phyloP scores from a whole-genome alignment of 164 flowering plant species.

The Magnolia changhungtana region DNA sequence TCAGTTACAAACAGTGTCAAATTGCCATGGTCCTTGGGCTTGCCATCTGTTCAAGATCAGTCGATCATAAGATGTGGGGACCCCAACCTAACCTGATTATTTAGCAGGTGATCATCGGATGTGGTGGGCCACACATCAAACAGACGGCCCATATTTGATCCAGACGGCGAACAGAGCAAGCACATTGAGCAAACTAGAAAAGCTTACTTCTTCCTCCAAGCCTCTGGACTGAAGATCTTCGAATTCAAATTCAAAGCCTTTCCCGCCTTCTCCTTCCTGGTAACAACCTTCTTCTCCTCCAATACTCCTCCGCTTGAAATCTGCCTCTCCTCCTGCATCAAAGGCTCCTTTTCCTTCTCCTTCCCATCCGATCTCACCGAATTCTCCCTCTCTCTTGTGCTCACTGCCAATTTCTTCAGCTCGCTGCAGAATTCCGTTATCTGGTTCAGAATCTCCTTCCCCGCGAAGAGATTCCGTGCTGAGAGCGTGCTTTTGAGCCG shows the following conservation, averaged over 20 bases:
- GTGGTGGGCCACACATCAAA: not conserved
- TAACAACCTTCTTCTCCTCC: slow-evolving; percentile 11
- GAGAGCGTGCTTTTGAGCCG: slow-evolving; percentile 62
- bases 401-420: slow-evolving; percentile 69
- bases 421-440: slow-evolving; percentile 78
- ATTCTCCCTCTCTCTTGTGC: slow-evolving; percentile 42
- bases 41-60: too few species aligned
- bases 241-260: slow-evolving; percentile 30
- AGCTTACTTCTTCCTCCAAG: slow-evolving; percentile 17
- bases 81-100: too few species aligned
- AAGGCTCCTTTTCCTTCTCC: slow-evolving; percentile 47
- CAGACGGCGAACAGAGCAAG: not conserved
- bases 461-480: slow-evolving; percentile 66
- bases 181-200: not conserved
- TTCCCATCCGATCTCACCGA: slow-evolving; percentile 18
- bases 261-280: slow-evolving; percentile 32
- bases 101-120: not conserved
- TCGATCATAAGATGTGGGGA: too few species aligned
- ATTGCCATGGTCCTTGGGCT: too few species aligned
- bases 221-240: slow-evolving; percentile 12
- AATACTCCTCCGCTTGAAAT: slow-evolving; percentile 20
- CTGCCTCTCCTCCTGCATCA: slow-evolving; percentile 37
- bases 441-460: slow-evolving; percentile 62
- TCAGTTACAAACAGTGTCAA: too few species aligned
- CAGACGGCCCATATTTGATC: not conserved